These are phyloP conservation scores for Oehlia diaphana DNA, from an alignment of 192 early-diverging fungal species.

Conservation along the genomic window DNA sequence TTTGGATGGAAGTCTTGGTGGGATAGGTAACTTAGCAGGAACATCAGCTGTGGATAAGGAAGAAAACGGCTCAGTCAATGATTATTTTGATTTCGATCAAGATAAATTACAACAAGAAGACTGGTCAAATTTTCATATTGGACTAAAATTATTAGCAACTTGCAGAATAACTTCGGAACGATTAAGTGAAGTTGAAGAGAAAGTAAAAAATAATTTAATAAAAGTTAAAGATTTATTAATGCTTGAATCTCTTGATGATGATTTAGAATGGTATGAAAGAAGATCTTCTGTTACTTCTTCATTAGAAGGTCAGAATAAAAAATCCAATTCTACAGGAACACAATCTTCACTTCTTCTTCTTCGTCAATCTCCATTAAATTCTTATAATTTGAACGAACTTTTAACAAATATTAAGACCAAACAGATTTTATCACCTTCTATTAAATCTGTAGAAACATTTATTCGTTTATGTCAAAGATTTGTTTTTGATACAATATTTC, in stretches of 20 bases:
- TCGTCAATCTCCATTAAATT: slow-evolving; percentile 57
- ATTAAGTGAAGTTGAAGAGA: slow-evolving; percentile 46
- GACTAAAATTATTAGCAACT: slow-evolving; percentile 59
- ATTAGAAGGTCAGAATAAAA: slow-evolving; percentile 10
- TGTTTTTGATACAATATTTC: slow-evolving; percentile 61
- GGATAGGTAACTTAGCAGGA: background rate
- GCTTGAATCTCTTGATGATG: slow-evolving; percentile 10
- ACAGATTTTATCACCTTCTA: slow-evolving; percentile 10
- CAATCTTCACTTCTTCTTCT: slow-evolving; percentile 45
- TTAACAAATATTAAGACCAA: slow-evolving; percentile 37
- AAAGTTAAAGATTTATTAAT: slow-evolving; percentile 34
- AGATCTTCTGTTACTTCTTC: background rate
- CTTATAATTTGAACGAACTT: slow-evolving; percentile 41
- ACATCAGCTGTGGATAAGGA: slow-evolving; percentile 15
- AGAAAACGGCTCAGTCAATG: slow-evolving; percentile 34
- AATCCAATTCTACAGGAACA: slow-evolving; percentile 24
- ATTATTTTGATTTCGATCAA: slow-evolving; percentile 48
- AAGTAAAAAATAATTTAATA: slow-evolving; percentile 32
- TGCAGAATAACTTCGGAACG: slow-evolving; percentile 45
- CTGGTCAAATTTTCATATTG: slow-evolving; percentile 65
- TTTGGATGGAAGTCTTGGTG: slow-evolving; percentile 32
- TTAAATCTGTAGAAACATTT: slow-evolving; percentile 30
- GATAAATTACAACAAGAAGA: slow-evolving; percentile 53
- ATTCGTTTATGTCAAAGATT: slow-evolving; percentile 49
- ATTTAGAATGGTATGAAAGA: slow-evolving; percentile 13